Evolutionary conservation across 2,329 filamentous ascomycete species (phyloP).

Genomic region (Exophiala bonariae): DNA sequence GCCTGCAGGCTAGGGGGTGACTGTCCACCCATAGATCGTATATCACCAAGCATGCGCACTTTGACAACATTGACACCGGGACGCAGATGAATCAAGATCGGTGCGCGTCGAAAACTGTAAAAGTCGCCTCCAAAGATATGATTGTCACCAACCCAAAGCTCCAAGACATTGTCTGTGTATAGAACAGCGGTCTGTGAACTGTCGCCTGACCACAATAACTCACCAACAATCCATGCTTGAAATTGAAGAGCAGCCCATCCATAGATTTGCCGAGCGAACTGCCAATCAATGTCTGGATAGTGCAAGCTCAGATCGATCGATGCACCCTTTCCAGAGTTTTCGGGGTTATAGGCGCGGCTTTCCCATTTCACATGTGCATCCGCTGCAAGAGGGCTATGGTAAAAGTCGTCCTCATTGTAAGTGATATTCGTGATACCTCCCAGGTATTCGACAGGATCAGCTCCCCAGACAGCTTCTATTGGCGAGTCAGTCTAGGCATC

Average conservation of each 20-base stretch:
- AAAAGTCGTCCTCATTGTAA: conserved; percentile 44
- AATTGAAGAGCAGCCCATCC: conserved; percentile 61
- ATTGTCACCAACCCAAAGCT: conserved; percentile 53
- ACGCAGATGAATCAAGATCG: conserved; percentile 49
- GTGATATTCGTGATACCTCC: conserved; percentile 53
- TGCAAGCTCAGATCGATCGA: conserved; percentile 44
- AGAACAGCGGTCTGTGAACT: conserved; percentile 38
- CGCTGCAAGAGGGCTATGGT: conserved; percentile 50
- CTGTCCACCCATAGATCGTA: conserved; percentile 56
- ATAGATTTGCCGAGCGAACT: conserved; percentile 53
- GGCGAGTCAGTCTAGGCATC: conserved; percentile 13
- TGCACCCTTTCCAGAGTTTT: conserved; percentile 29
- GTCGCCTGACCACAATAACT: conserved; percentile 18
- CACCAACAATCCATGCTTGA: conserved; percentile 58
- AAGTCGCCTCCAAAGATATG: conserved; percentile 60
- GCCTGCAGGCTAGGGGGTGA: conserved; percentile 48
- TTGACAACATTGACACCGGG: conserved; percentile 55
- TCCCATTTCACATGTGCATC: conserved; percentile 56
- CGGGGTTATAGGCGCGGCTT: conserved; percentile 33
- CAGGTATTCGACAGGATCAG: conserved; percentile 55
- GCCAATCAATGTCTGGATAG: conserved; percentile 56
- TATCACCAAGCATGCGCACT: conserved; percentile 55
- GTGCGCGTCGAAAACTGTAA: conserved; percentile 53
- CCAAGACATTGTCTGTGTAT: conserved; percentile 50
- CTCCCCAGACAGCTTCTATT: conserved; percentile 58